Base-by-base conservation (phyloP, 345 rosid species). In the Populus nigra region DNA sequence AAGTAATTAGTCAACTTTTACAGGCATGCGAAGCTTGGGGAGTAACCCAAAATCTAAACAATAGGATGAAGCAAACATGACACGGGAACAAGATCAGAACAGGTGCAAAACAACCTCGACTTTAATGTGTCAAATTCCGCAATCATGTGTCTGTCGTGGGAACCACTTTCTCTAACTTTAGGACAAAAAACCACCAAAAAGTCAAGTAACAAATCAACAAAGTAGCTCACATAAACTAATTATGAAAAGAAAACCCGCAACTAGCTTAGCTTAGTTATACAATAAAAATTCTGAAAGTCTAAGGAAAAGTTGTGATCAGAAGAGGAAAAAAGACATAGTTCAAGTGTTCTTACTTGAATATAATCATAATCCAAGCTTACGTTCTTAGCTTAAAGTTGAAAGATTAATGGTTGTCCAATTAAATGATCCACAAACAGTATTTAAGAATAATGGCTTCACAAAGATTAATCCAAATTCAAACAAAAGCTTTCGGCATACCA, bases 61-160 rank as follows among this genome's bases (percentile, higher is more conserved):
- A 31, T 10, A 39, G 16, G 43, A 29, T 5, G 23, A 69, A 7
- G 43, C 2, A 16, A 2, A 3, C 11, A 59, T 23, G 5, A 11
- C 25, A 68, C 8, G 1, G 49, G 38, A 43, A 25, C 39, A 55
- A 38, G 22, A 53, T 43, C 66, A 61, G 45, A 65, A 47, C 12
- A 12, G 68, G 25, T 33, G 36, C 5, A 5, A 33, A 75, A 61
- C 57, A 9, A 68, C 39, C 15, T 50, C 53, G 57, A 65, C 67
- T 65, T 35, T 50, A 72, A 15, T 23, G n/a, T 59, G 59, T 70
- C 49, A 73, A 43, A 71, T 29, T 27, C 59, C 62, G 79, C 76
- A 82, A 81, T 79, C 83, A 78, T 76, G 76, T 84, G 72, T 74
- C 76, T 53, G 68, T 71, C n/a, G 59, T 53, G 59, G 59, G n/a